Evolutionary conservation across 2,329 filamentous ascomycete genomes (phyloP).

Genomic region (Lasiodiplodia hormozganensis): DNA sequence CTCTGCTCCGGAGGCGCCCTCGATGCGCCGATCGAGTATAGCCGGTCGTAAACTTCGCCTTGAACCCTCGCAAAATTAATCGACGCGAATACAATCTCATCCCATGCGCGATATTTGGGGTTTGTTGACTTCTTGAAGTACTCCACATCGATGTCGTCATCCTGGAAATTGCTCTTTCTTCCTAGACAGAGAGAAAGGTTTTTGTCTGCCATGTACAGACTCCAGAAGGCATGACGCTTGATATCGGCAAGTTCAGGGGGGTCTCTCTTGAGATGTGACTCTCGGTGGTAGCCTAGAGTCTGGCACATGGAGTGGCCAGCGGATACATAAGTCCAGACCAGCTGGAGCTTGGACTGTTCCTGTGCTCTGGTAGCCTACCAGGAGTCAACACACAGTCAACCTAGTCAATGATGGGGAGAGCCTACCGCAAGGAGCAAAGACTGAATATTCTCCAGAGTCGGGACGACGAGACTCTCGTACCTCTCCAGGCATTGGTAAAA

Average conservation of each 20-base stretch:
- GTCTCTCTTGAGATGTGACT: slow-evolving; percentile 44
- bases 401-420: neutral
- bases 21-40: slow-evolving; percentile 35
- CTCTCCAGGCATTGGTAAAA: slow-evolving; percentile 49
- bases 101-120: neutral
- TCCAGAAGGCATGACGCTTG: slow-evolving; percentile 46
- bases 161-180: slow-evolving; percentile 46
- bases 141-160: slow-evolving; percentile 44
- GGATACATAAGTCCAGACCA: slow-evolving; percentile 8
- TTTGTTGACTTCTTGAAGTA: slow-evolving; percentile 33
- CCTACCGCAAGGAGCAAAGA: slow-evolving; percentile 41
- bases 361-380: slow-evolving; percentile 38
- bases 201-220: slow-evolving; percentile 49
- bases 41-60: slow-evolving; percentile 45
- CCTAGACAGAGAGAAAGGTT: slow-evolving; percentile 47
- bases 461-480: slow-evolving; percentile 36
- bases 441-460: slow-evolving; percentile 46
- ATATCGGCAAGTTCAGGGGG: slow-evolving; percentile 37
- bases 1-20: neutral
- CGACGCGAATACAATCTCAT: slow-evolving; percentile 35
- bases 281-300: slow-evolving; percentile 45
- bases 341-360: slow-evolving; percentile 40
- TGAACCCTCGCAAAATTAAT: slow-evolving; percentile 44
- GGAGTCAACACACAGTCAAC: neutral
- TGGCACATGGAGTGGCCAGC: slow-evolving; percentile 38